Evolutionary conservation across 1,284 basidiomycete species (phyloP).

Genomic region (Grifola frondosa): DNA sequence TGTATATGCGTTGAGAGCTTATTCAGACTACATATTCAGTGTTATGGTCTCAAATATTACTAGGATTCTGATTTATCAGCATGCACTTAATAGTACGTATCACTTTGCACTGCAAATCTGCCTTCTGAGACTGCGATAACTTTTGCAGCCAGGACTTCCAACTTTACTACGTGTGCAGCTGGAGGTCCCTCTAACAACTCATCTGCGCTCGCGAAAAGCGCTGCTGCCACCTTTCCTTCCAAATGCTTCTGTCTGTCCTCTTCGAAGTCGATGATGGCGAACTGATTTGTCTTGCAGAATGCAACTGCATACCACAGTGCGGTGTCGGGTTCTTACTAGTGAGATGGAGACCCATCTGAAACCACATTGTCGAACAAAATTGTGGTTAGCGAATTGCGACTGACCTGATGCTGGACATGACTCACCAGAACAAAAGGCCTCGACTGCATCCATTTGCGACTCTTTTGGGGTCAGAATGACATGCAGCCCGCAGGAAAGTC

Average conservation of each 20-base stretch:
- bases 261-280: constrained; percentile 42
- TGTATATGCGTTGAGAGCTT: too few species aligned
- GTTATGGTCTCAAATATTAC: too few species aligned
- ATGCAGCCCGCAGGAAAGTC: constrained; percentile 34
- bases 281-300: constrained; percentile 37
- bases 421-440: constrained; percentile 39
- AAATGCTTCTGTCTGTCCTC: constrained; percentile 37
- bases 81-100: too few species aligned
- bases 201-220: constrained; percentile 36
- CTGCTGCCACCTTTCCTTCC: constrained; percentile 37
- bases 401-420: too few species aligned
- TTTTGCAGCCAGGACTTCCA: constrained; percentile 39
- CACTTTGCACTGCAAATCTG: too few species aligned
- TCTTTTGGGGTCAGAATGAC: constrained; percentile 39
- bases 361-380: too few species aligned
- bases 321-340: constrained; percentile 36
- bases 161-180: constrained; percentile 33
- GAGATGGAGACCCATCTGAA: too few species aligned
- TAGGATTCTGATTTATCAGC: too few species aligned
- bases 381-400: too few species aligned
- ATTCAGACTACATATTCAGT: too few species aligned
- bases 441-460: constrained; percentile 36
- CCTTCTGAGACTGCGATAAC: too few species aligned
- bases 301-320: constrained; percentile 42
- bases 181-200: constrained; percentile 33